Conservation (phyloP, 116 monocot genomes). For the Papilionanthe hybrid region DNA sequence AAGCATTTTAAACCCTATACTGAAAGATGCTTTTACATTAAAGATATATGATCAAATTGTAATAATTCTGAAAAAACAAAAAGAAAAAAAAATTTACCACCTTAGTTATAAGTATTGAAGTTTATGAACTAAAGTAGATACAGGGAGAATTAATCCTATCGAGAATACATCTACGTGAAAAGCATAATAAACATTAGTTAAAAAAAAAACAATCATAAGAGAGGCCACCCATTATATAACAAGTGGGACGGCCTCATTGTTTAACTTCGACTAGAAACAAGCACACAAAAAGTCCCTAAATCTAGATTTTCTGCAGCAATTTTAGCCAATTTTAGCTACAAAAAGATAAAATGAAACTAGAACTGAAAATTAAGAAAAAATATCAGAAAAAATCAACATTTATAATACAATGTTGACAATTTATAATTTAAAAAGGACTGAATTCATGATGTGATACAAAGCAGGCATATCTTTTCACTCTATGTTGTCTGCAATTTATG, state of each 20-base stretch:
- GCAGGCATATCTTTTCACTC: background rate
- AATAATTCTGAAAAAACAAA: background rate
- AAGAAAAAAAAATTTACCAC: background rate
- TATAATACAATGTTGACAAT: background rate
- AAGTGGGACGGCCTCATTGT: background rate
- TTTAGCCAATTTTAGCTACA: background rate
- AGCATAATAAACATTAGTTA: background rate
- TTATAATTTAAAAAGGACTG: background rate
- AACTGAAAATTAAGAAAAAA: background rate
- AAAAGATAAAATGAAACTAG: background rate
- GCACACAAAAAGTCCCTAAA: background rate
- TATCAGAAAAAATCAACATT: background rate
- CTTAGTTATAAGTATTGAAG: background rate
- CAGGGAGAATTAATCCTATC: background rate
- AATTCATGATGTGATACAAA: background rate
- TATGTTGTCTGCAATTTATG: background rate
- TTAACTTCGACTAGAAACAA: background rate
- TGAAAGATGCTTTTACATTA: background rate
- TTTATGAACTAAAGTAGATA: background rate
- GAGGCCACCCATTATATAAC: background rate
- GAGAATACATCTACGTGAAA: background rate
- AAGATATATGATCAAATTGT: background rate
- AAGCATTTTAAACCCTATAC: background rate
- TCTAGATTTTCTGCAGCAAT: background rate
- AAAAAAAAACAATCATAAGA: background rate